Evolutionary conservation across 805 yeast species (phyloP), one percentile per base, ranked within the genome.

Genomic region (Yarrowia sp.): DNA sequence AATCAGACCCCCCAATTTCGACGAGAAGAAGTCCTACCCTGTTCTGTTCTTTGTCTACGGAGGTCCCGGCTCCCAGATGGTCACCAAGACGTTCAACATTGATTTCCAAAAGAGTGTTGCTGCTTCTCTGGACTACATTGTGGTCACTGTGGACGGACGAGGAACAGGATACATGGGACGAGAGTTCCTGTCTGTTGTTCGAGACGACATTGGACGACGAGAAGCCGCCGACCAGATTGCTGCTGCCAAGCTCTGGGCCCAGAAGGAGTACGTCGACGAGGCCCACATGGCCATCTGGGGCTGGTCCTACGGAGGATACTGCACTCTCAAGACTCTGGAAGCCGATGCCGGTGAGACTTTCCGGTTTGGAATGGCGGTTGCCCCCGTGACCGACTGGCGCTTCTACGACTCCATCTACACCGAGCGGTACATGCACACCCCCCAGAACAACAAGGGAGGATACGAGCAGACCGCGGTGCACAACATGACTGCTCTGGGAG

Each of bases 221-320:
- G 99, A 95, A 77, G 89, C 95, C 1, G 79, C 80, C 34, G 99
- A 95, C 77, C 98, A 94, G 78, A 89, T 95, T 44, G 79, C 86
- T 0, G 97, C 96, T 5, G 99, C 96, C 2, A 85, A 86, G 71
- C 70, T 82, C 0, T 94, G 95, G 89, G 82, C 85, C 2, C 58
- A 78, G 4, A 85, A 84, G 72, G 69, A 81, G 1, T 94, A 88
- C 74, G 89, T 95, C 49, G 90, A 93, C 75, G 77, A 80, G 30
- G 79, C 83, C 3, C 84, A 85, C 69, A 87, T 91, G 13, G 96
- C 97, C 0, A 85, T 94, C 67, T 95, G 98, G 94, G 99, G 99
- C 9, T 95, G 99, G 99, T 90, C 97, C 24, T 95, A 94, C 76
- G 99, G 99, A 58, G 99, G 98, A 0, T 95, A 86, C 75, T 84